Conservation (phyloP, 768 basidiomycete genomes). For the Leucosporidium scottii region DNA sequence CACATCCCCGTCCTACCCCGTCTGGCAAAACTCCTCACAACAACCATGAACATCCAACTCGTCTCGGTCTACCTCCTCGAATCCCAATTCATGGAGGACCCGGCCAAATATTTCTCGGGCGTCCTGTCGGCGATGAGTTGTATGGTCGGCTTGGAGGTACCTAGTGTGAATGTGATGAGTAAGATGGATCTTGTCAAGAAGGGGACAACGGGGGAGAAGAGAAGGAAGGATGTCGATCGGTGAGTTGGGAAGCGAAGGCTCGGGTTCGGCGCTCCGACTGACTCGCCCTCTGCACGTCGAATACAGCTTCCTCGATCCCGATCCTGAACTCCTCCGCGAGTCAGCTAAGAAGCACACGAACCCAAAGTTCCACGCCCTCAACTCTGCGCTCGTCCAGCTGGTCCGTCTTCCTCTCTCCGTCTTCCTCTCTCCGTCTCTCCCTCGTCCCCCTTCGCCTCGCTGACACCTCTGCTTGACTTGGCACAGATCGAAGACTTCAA, state of each 20-base stretch:
- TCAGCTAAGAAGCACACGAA: slow-evolving; percentile 49
- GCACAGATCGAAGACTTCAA: slow-evolving; percentile 94
- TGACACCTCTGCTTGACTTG: neutral
- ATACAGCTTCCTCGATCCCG: slow-evolving; percentile 85
- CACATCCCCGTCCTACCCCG: slow-evolving; percentile 94
- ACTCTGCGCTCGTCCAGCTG: slow-evolving; percentile 88
- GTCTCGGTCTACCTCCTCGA: slow-evolving; percentile 89
- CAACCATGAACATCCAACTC: slow-evolving; percentile 67
- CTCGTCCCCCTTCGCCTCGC: neutral
- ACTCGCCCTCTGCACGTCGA: too few relatives aligned
- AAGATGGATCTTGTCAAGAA: slow-evolving; percentile 88
- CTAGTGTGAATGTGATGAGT: slow-evolving; percentile 96
- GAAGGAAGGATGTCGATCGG: slow-evolving; percentile 75
- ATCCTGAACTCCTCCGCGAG: slow-evolving; percentile 69
- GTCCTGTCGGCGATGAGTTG: slow-evolving; percentile 97
- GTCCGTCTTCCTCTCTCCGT: slow-evolving; percentile 51
- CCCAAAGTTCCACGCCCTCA: slow-evolving; percentile 85
- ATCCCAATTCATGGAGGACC: slow-evolving; percentile 99
- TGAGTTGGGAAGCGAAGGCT: too few relatives aligned
- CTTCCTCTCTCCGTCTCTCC: neutral
- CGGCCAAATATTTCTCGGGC: slow-evolving; percentile 96
- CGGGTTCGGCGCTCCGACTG: too few relatives aligned
- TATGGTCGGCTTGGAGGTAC: slow-evolving; percentile 95
- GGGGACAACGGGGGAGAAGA: slow-evolving; percentile 37
- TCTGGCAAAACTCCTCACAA: slow-evolving; percentile 62